Evolutionary conservation across 768 basidiomycete species (phyloP).

Genomic region (Agrocybe chaxingu): DNA sequence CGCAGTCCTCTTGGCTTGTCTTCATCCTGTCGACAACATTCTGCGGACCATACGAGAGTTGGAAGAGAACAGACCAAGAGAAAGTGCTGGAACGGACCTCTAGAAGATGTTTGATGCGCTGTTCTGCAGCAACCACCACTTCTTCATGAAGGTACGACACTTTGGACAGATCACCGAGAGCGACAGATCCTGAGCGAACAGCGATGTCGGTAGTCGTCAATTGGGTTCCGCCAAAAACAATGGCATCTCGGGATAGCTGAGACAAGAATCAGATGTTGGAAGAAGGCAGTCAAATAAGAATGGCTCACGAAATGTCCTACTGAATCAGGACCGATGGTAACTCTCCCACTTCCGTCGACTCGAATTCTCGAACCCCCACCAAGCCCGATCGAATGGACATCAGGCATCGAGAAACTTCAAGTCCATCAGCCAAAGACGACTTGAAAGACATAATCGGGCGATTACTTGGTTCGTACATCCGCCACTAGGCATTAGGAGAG

Average conservation of each 20-base stretch:
- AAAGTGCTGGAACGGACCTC: constrained; percentile 16
- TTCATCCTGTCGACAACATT: constrained; percentile 60
- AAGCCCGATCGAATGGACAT: constrained; percentile 55
- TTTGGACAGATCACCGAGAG: constrained; percentile 17
- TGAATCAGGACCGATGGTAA: constrained; percentile 62
- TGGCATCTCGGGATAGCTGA: constrained; percentile 38
- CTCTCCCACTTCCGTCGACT: constrained; percentile 27
- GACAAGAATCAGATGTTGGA: not conserved
- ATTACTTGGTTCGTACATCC: constrained; percentile 52
- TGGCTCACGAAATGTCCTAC: constrained; percentile 45
- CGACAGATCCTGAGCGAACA: constrained; percentile 26
- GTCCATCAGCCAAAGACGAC: not conserved
- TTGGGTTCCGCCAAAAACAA: constrained; percentile 52
- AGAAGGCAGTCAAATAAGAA: not conserved
- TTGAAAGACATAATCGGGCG: not conserved
- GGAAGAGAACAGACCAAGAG: not conserved
- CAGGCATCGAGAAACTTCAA: constrained; percentile 50
- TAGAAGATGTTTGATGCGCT: constrained; percentile 18
- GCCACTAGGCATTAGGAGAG: constrained; percentile 31
- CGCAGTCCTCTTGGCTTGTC: constrained; percentile 53
- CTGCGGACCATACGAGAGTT: constrained; percentile 31
- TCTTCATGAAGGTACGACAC: constrained; percentile 13
- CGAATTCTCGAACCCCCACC: constrained; percentile 62
- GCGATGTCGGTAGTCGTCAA: constrained; percentile 63
- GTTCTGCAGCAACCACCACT: constrained; percentile 11